Percentiles rank a stretch among this genome's conserved stretches.
These are phyloP conservation scores for Hypomontagnella submonticulosa DNA, from an alignment of 495 filamentous ascomycete species.

Conservation along the genomic window DNA sequence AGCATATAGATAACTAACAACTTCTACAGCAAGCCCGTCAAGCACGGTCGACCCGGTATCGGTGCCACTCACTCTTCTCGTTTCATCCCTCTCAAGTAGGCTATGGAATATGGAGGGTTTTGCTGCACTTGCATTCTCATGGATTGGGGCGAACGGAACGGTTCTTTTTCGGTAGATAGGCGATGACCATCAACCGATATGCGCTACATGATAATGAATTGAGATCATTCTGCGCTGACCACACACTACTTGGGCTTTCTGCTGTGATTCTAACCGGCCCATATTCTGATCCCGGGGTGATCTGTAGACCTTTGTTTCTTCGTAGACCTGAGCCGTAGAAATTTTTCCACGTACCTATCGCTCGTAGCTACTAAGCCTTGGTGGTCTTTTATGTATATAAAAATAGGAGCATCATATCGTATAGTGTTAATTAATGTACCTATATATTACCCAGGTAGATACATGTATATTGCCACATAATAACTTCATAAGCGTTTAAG, in stretches of 20 bases:
- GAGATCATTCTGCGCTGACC: slow-evolving; percentile 38
- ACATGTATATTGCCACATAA: too few species aligned
- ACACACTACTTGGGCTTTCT: slow-evolving; percentile 5
- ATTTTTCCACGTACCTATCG: too few species aligned
- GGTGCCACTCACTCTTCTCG: slow-evolving; percentile 99
- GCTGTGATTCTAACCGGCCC: background rate
- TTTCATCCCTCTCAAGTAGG: slow-evolving; percentile 38
- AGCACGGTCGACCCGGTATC: slow-evolving; percentile 99
- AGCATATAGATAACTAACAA: slow-evolving; percentile 49
- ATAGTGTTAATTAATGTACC: too few species aligned
- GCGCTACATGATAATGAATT: slow-evolving; percentile 43
- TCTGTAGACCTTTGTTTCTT: too few species aligned
- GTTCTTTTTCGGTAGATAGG: slow-evolving; percentile 46
- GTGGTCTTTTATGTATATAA: too few species aligned
- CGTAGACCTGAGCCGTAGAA: background rate
- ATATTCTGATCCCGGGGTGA: background rate
- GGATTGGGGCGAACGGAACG: slow-evolving; percentile 46
- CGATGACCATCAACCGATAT: slow-evolving; percentile 42
- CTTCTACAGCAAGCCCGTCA: slow-evolving; percentile 90
- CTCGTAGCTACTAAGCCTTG: too few species aligned
- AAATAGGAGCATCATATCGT: too few species aligned
- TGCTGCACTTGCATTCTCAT: slow-evolving; percentile 44
- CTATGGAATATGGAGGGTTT: slow-evolving; percentile 39
- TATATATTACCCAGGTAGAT: too few species aligned
- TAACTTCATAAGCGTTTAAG: too few species aligned